Conservation (phyloP, 345 rosid genomes). For the Arabis hirsuta region DNA sequence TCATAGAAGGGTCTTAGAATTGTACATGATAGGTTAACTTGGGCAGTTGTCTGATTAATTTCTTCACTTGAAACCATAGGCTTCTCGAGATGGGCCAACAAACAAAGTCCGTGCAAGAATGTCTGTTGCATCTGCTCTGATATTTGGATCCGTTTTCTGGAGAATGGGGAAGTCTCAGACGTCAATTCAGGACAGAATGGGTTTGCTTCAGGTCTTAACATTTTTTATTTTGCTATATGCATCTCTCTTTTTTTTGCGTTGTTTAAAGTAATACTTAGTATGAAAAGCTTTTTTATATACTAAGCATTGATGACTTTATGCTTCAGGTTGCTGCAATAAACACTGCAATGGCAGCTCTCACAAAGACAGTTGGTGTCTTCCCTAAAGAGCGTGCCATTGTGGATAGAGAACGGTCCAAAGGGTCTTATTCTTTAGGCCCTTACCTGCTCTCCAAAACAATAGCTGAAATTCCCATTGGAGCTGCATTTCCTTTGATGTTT, state of each 20-base stretch:
- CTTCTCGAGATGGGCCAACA: constrained; percentile 97
- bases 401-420: constrained; percentile 92
- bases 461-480: constrained; percentile 95
- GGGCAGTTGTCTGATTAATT: constrained; percentile 31
- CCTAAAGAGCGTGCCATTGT: constrained; percentile 97
- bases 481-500: constrained; percentile 93
- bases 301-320: constrained; percentile 27
- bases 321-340: constrained; percentile 92
- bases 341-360: constrained; percentile 99
- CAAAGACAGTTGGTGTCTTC: constrained; percentile 95
- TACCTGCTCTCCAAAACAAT: constrained; percentile 90
- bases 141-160: constrained; percentile 99
- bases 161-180: constrained; percentile 95
- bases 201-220: constrained; percentile 85
- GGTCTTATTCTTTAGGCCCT: constrained; percentile 86
- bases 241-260: not conserved
- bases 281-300: not conserved
- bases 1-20: constrained; percentile 16
- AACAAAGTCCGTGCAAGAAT: constrained; percentile 95
- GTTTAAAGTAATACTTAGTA: not conserved
- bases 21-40: not conserved
- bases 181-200: constrained; percentile 96
- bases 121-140: constrained; percentile 96
- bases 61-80: constrained; percentile 52
- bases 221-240: constrained; percentile 16